Base-by-base conservation (phyloP, 2,329 filamentous ascomycete genomes). In the Cyphellophora attinorum region DNA sequence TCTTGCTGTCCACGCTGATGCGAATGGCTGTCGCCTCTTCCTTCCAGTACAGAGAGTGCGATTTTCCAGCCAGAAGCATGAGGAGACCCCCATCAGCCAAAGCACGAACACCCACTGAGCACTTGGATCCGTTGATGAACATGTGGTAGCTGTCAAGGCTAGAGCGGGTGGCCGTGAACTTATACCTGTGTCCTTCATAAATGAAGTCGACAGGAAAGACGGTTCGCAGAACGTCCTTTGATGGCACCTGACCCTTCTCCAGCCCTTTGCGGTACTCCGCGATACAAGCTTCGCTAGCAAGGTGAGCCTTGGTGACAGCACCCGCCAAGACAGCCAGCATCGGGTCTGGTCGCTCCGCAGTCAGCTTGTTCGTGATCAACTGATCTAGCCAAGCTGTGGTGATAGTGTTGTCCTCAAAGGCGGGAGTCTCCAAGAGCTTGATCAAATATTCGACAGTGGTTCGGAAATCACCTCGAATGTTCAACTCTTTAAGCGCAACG, bases 1-100 rank as follows among this genome's bases (percentile, higher is more conserved):
- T 98, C 77, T 96, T 98, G 70, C 86, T 85, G 58, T 98, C 91
- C 15, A 98, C 88, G 18, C 88, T 95, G 49, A 98, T 66, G 58
- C 91, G 88, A 33, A 91, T 95, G 23, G 89, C 91, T 38, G 88
- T 88, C 30, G 93, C 85, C 60, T 98, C 91, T 57, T 98, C 91
- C 66, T 96, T 96, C 91, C 91, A 98, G 76, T 98, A 98, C 42
- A 96, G 79, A 55, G 91, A 98, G 77, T 98, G 91, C 50, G 85
- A 93, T 60, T 85, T 85, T 41, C 91, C 91, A 52, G 81, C 80
- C 28, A 98, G 76, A 13, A 98, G 75, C 44, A 98, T 77, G 37
- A 98, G 73, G 8, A 98, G 75, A 59, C 91, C 91, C 59, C 91
- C 91, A 51, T 98, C 91, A 46, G 85, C 86, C 46, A 98, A 76